Evolutionary conservation across 305 asterid species (phyloP).

Genomic region (Solanum hybrid): DNA sequence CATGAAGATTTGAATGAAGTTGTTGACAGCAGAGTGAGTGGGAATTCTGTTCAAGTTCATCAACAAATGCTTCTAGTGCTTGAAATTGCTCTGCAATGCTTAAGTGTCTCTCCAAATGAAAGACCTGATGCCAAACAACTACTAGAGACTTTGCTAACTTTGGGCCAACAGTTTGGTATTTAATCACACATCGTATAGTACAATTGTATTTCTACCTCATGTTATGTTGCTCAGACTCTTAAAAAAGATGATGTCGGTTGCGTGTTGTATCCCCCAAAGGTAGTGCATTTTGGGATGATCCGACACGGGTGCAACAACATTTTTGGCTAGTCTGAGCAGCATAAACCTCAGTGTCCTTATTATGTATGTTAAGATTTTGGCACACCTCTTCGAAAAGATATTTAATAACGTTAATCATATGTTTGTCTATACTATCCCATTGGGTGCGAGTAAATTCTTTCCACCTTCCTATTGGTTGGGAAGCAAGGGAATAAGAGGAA

Average conservation of each 20-base stretch:
- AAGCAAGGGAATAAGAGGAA: background rate
- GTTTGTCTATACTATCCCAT: background rate
- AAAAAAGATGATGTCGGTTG: background rate
- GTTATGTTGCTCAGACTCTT: background rate
- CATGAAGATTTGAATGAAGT: background rate
- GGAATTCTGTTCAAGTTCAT: background rate
- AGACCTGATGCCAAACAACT: background rate
- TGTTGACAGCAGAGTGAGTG: slow-evolving; percentile 6
- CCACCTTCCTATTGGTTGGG: background rate
- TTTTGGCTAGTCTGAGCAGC: background rate
- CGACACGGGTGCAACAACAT: background rate
- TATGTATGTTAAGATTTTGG: background rate
- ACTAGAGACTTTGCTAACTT: background rate
- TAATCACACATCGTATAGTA: background rate
- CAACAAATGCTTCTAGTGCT: slow-evolving; percentile 3
- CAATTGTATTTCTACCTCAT: background rate
- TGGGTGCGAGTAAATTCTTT: background rate
- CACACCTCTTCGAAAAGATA: background rate
- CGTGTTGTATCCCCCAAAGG: background rate
- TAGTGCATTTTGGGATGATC: background rate
- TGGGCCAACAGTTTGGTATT: background rate
- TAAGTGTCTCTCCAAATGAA: background rate
- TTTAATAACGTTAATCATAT: background rate
- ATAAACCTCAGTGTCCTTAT: background rate
- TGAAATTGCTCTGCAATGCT: background rate